Evolutionary conservation across 805 yeast species (phyloP).

Genomic region (Candida silvicultrix): DNA sequence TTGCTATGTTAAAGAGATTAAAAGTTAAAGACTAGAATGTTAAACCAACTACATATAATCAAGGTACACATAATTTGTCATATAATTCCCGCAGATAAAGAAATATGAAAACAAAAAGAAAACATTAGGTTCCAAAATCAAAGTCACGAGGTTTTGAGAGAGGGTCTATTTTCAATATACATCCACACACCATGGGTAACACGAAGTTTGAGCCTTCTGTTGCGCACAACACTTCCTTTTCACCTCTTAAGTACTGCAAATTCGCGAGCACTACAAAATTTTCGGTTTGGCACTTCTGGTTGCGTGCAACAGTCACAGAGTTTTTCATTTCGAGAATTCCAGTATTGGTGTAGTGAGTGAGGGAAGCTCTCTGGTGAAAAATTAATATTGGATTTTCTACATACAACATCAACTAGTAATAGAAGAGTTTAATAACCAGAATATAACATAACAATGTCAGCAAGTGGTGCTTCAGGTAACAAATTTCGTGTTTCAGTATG

Average conservation of each 20-base stretch:
- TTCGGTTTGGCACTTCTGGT: not conserved
- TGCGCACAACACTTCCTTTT: not conserved
- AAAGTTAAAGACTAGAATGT: too few relatives aligned
- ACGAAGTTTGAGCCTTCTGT: too few relatives aligned
- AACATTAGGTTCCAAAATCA: too few relatives aligned
- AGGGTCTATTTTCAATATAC: not conserved
- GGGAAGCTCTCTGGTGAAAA: conserved; percentile 1
- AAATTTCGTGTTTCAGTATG: conserved; percentile 99
- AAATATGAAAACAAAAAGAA: too few relatives aligned
- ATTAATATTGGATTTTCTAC: not conserved
- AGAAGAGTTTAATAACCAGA: not conserved
- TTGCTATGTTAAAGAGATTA: too few relatives aligned
- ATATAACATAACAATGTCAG: conserved; percentile 55
- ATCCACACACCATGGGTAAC: not conserved
- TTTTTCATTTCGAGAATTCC: not conserved
- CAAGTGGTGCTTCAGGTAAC: conserved; percentile 98
- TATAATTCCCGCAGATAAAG: too few relatives aligned
- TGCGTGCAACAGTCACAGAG: not conserved
- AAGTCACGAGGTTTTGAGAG: too few relatives aligned
- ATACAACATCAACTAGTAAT: not conserved
- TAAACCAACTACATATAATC: too few relatives aligned
- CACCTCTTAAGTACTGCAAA: not conserved
- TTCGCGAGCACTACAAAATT: not conserved
- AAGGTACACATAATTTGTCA: too few relatives aligned
- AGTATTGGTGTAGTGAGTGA: not conserved